Evolutionary conservation across 495 filamentous ascomycete genomes (phyloP).

Genomic region (Bryoglossum gracile): DNA sequence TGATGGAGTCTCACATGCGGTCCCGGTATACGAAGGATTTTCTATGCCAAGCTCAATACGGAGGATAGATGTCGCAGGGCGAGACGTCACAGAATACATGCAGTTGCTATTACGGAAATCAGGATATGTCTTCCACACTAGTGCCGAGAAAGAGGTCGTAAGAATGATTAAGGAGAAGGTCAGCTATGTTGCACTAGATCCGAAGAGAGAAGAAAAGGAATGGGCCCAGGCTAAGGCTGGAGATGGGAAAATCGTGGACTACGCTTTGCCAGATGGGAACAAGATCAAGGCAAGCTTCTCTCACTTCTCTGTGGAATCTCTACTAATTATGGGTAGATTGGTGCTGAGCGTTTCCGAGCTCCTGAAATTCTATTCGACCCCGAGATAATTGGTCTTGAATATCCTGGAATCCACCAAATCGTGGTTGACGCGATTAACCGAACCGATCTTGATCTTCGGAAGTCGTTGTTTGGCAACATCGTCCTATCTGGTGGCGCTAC

Average conservation of each 20-base stretch:
- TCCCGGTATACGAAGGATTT: constrained; percentile 97
- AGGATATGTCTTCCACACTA: constrained; percentile 93
- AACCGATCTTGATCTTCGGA: constrained; percentile 95
- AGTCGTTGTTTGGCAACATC: constrained; percentile 90
- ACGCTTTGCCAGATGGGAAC: constrained; percentile 85
- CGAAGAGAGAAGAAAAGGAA: constrained; percentile 92
- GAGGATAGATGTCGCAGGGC: constrained; percentile 93
- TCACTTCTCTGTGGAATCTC: not conserved
- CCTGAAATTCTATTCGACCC: constrained; percentile 98
- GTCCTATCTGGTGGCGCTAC: constrained; percentile 94
- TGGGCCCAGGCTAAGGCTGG: constrained; percentile 65
- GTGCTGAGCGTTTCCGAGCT: constrained; percentile 87
- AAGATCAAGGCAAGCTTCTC: constrained; percentile 61
- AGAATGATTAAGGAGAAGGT: constrained; percentile 93
- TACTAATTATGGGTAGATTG: constrained; percentile 46
- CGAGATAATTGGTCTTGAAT: constrained; percentile 94
- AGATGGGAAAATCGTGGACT: constrained; percentile 68
- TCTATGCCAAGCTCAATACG: constrained; percentile 92
- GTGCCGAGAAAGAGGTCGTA: constrained; percentile 96
- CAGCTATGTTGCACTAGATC: constrained; percentile 85
- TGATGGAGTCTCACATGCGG: constrained; percentile 94
- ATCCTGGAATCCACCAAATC: constrained; percentile 94
- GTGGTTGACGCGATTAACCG: constrained; percentile 93
- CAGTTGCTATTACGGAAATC: constrained; percentile 87
- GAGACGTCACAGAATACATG: constrained; percentile 94